Percentiles rank a stretch among this genome's conserved stretches.
Evolutionary conservation across 225 moss, liverwort and hornwort genomes (phyloP).

Genomic region (Physcomitrellopsis africana): DNA sequence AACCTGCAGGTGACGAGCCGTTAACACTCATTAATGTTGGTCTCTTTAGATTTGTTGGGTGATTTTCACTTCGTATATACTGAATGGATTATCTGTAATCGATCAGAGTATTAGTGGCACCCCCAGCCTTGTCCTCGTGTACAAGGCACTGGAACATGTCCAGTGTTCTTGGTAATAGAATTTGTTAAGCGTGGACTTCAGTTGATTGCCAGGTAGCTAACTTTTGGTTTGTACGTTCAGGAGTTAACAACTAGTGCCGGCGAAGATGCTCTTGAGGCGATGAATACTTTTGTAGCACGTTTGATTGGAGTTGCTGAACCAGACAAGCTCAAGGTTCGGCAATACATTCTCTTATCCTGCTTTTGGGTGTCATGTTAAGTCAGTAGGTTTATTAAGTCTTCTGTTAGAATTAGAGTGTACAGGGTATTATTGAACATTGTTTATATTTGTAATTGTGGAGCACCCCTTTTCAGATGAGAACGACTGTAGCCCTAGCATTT

Average conservation of each 20-base stretch:
- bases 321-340: constrained; percentile 73
- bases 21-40: neutral
- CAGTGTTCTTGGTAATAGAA: neutral
- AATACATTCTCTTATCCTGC: neutral
- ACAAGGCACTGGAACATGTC: neutral
- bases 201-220: constrained; percentile 1
- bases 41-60: neutral
- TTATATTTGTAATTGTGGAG: no score
- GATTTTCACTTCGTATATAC: neutral
- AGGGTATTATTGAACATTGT: no score
- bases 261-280: constrained; percentile 95
- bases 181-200: neutral
- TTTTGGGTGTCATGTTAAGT: no score
- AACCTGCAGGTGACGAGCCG: constrained; percentile 69
- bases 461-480: neutral
- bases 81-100: no score
- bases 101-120: no score
- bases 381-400: no score
- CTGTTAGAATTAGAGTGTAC: no score
- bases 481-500: neutral
- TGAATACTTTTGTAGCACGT: constrained; percentile 88
- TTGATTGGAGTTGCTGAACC: constrained; percentile 83
- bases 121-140: neutral
- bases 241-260: constrained; percentile 92
- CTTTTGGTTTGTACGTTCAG: constrained; percentile 37